Evolutionary conservation across 441 rosid species (phyloP), one percentile per base, ranked within the genome.

Genomic region (Bruguiera hainesii): DNA sequence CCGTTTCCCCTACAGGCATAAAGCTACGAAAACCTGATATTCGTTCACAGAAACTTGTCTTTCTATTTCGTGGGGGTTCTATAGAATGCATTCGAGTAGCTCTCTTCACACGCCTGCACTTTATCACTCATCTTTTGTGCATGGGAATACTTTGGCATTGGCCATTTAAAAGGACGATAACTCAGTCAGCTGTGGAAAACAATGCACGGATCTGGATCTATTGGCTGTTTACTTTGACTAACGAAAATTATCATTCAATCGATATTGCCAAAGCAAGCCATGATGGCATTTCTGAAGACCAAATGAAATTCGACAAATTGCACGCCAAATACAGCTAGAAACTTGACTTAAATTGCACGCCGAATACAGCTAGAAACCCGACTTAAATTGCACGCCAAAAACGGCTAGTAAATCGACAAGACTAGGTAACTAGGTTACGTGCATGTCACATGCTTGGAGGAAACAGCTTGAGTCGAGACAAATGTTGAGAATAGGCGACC

Each of bases 401-500:
- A 15, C 46, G 29, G 62, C 48, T 23, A 39, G 31, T 62, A 62
- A 31, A 25, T 59, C 20, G 13, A 52, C 10, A 39, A 60, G 63
- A 66, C 75, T 39, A 26, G 26, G 26, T 1, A 2, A 37, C 1
- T 5, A 42, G 63, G 63, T 53, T 57, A 21, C 8, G 56, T 60
- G 29, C 66, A 55, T 60, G 56, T 30, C 39, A 61, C 75, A 37
- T 52, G 16, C 0, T 19, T 39, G 61, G 57, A 61, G 68, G 76
- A 49, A n/a, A 13, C 16, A 10, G 20, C 61, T 23, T 26, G 7
- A 5, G 53, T 66, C 52, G 61, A 72, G 30, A 37, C 35, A 6
- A 28, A 61, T 61, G 33, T 53, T 71, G 67, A 72, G 56, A 73
- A 61, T 56, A 56, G 39, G 70, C 48, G 28, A 28, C 25, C 46